Evolutionary conservation across 441 rosid species (phyloP).

Genomic region (Eutrema salsugineum): DNA sequence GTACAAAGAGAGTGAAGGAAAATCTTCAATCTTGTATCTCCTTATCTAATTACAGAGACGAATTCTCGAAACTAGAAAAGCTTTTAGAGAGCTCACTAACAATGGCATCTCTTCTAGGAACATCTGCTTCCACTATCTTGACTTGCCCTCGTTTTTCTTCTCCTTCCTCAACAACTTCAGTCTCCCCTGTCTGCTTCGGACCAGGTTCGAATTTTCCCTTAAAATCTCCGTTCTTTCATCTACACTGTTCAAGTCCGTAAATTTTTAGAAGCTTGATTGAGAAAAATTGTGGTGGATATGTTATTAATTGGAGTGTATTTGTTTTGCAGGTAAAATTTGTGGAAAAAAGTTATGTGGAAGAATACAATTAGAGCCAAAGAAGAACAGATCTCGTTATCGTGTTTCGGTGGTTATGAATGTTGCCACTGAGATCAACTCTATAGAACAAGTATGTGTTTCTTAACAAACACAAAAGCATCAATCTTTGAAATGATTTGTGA

Average conservation of each 20-base stretch:
- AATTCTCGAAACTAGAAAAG: not conserved
- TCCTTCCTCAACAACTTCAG: slow-evolving; percentile 32
- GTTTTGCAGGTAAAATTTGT: slow-evolving; percentile 43
- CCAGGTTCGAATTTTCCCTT: slow-evolving; percentile 34
- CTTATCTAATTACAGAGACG: slow-evolving; percentile 45
- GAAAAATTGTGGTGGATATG: not conserved
- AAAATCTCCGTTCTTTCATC: not conserved
- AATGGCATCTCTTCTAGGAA: slow-evolving; percentile 61
- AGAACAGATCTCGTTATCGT: slow-evolving; percentile 43
- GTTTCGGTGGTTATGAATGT: slow-evolving; percentile 62
- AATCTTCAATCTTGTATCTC: slow-evolving; percentile 4
- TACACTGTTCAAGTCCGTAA: not conserved
- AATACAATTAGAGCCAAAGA: slow-evolving; percentile 42
- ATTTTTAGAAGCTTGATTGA: not conserved
- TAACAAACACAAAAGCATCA: not conserved
- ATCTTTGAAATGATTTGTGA: not conserved
- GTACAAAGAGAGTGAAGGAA: no score
- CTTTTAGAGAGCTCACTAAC: slow-evolving; percentile 1
- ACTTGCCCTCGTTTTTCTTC: slow-evolving; percentile 41
- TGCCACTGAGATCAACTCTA: slow-evolving; percentile 62
- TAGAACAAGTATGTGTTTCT: slow-evolving; percentile 47
- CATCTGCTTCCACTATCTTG: slow-evolving; percentile 42
- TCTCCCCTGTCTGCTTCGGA: slow-evolving; percentile 34
- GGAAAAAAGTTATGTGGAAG: slow-evolving; percentile 49
- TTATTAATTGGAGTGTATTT: not conserved